Evolutionary conservation across 176 grass and related monocot genomes (phyloP).

Genomic region (Musa troglodytarum): DNA sequence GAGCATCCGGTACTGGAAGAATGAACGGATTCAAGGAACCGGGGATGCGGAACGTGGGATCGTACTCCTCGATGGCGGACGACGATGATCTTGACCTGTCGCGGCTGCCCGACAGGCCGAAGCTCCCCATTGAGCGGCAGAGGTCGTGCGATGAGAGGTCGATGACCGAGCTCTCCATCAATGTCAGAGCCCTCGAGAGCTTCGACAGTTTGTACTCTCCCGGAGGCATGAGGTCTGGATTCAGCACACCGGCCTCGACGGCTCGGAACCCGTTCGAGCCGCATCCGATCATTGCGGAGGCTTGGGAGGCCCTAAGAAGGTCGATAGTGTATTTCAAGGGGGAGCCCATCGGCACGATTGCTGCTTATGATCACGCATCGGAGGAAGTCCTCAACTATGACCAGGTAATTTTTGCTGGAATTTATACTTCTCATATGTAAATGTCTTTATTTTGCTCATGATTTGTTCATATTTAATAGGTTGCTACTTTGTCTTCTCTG

Average conservation of each 20-base stretch:
- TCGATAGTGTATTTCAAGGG: constrained; percentile 28
- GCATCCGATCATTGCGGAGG: constrained; percentile 31
- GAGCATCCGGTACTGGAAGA: not conserved
- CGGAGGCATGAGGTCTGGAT: constrained; percentile 17
- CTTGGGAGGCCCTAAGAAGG: constrained; percentile 31
- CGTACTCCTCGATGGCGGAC: constrained; percentile 12
- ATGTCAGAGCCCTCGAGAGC: constrained; percentile 20
- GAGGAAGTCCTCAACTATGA: constrained; percentile 46
- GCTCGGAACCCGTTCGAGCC: constrained; percentile 23
- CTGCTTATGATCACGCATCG: constrained; percentile 34
- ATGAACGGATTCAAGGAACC: constrained; percentile 11
- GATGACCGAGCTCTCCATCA: constrained; percentile 27
- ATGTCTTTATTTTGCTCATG: not conserved
- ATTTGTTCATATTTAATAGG: not conserved
- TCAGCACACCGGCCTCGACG: constrained; percentile 20
- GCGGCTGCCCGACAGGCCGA: constrained; percentile 31
- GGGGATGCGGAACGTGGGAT: constrained; percentile 5
- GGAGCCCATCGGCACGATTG: constrained; percentile 36
- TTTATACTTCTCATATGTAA: not conserved
- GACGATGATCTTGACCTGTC: constrained; percentile 23
- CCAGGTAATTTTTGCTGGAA: constrained; percentile 22
- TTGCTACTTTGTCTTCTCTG: constrained; percentile 1
- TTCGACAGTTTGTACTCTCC: constrained; percentile 30
- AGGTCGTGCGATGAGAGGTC: constrained; percentile 40
- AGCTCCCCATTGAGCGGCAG: constrained; percentile 36